Base-by-base conservation (phyloP, 2,329 filamentous ascomycete species). In the Lachnellula hyalina region DNA sequence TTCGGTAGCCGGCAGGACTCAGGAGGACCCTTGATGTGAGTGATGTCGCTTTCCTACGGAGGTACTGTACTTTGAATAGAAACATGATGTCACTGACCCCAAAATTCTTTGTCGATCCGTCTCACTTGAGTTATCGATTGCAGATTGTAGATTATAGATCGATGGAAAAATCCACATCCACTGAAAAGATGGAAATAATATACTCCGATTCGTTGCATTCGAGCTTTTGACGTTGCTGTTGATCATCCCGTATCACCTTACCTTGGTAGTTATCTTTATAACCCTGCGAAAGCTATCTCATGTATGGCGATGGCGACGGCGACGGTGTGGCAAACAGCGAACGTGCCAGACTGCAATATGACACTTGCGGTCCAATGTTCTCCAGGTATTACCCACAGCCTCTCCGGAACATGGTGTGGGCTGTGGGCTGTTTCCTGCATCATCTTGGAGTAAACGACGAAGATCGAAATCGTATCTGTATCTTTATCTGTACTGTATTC, bases 81-180 rank as follows among this genome's bases (percentile, higher is more conserved):
- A 53, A 44, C 48, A 59, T 59, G 53, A 59, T 46, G 51, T 56
- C 54, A 50, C 48, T 34, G 36, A 47, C 51, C 21, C 44, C 40
- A 36, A 36, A 36, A 32, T 52, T 35, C 47, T 17, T 48, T 41
- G 49, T 32, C 14, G 53, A 55, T 55, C 52, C 23, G 41, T 32
- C 50, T 55, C 12, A 35, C 53, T 58, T 46, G 53, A 55, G 53
- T n/a, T n/a, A n/a, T n/a, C n/a, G n/a, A 49, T 51, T 53, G 46
- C 23, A 46, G 56, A 58, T 55, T 50, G 15, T 5, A 41, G 53
- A 55, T 55, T 50, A 5, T 5, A n/a, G 15, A 40, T 32, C 12
- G 8, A 28, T 44, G 41, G n/a, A 47, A 28, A 47, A 47, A 11
- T n/a, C n/a, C n/a, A n/a, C n/a, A n/a, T 7, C 23, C 44, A 3